Evolutionary conservation across 768 basidiomycete genomes (phyloP).

Genomic region (Leccinum variicolor): DNA sequence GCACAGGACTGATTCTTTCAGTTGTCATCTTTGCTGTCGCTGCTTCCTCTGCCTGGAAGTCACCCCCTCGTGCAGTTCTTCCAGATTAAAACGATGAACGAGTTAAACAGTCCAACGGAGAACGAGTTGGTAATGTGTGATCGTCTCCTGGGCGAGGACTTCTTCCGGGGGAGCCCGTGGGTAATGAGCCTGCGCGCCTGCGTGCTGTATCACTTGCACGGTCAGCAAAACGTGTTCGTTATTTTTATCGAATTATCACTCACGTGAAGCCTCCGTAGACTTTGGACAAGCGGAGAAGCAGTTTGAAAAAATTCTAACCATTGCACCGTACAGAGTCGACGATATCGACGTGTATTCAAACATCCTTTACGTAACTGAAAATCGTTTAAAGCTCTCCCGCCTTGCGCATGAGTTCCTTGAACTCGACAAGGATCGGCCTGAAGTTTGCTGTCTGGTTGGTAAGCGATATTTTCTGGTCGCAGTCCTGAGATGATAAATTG

Average conservation of each 20-base stretch:
- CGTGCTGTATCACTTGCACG: slow-evolving; percentile 86
- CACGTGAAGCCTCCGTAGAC: slow-evolving; percentile 46
- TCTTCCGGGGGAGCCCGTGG: slow-evolving; percentile 83
- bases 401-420: slow-evolving; percentile 89
- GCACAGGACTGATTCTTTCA: slow-evolving; percentile 21
- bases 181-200: slow-evolving; percentile 83
- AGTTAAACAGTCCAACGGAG: slow-evolving; percentile 86
- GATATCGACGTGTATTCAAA: slow-evolving; percentile 96
- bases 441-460: slow-evolving; percentile 96
- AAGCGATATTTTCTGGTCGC: slow-evolving; percentile 22
- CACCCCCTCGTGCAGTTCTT: slow-evolving; percentile 67
- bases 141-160: slow-evolving; percentile 62
- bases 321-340: slow-evolving; percentile 89
- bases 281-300: slow-evolving; percentile 81
- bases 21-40: slow-evolving; percentile 42
- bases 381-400: slow-evolving; percentile 81
- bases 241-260: background rate
- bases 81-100: slow-evolving; percentile 85
- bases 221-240: slow-evolving; percentile 40
- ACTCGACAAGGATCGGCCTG: slow-evolving; percentile 90
- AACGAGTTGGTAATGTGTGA: slow-evolving; percentile 80
- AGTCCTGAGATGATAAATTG: background rate
- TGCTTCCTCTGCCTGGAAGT: slow-evolving; percentile 46
- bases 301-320: slow-evolving; percentile 75
- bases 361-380: slow-evolving; percentile 94